Conservation (phyloP, 2,329 filamentous ascomycete species). For the Sclerotinia subarctica region DNA sequence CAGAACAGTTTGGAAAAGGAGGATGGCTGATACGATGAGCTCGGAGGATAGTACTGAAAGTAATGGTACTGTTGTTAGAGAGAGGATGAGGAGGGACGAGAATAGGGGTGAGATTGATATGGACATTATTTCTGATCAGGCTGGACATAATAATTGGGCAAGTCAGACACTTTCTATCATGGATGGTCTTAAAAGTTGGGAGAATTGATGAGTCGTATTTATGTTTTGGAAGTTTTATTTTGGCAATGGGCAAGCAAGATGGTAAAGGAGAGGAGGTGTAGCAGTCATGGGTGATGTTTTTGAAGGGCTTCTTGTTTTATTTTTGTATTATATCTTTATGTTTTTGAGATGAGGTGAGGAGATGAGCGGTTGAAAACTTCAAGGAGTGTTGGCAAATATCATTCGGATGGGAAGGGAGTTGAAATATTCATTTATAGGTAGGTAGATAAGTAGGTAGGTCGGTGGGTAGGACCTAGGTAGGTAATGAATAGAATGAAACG, state of each 20-base stretch:
- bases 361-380: background rate
- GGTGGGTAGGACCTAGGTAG: background rate
- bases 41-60: slow-evolving; percentile 30
- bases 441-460: background rate
- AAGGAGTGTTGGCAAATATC: background rate
- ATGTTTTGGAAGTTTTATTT: background rate
- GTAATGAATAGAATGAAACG: background rate
- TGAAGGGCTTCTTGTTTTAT: background rate
- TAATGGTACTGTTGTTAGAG: slow-evolving; percentile 31
- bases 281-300: background rate
- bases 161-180: slow-evolving; percentile 16
- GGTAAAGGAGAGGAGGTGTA: too few species aligned
- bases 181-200: slow-evolving; percentile 7
- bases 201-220: background rate
- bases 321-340: background rate
- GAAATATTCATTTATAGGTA: background rate
- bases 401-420: background rate
- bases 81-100: slow-evolving; percentile 7
- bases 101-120: slow-evolving; percentile 15
- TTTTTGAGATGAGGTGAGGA: background rate
- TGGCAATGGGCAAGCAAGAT: background rate
- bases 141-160: slow-evolving; percentile 22
- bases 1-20: slow-evolving; percentile 20
- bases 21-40: slow-evolving; percentile 25
- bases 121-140: slow-evolving; percentile 14